A percentile compares a stretch with the other conserved stretches of the same genome.
These are phyloP conservation scores for Chaetomiaceae sp. DNA, from an alignment of 2,329 filamentous ascomycete genomes.

Conservation along the genomic window DNA sequence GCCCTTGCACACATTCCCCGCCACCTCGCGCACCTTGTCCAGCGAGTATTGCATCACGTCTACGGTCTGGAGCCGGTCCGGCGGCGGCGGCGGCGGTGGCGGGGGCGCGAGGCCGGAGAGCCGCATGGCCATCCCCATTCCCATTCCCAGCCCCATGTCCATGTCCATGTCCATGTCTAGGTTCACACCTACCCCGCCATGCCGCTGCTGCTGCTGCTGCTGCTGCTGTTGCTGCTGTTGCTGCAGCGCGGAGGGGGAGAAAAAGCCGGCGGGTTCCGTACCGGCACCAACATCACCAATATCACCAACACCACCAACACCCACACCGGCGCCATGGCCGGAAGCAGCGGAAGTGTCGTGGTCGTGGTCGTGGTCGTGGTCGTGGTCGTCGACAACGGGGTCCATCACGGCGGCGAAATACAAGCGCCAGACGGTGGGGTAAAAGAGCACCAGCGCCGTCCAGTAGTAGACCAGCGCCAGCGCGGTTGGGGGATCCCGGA, in stretches of 20 bases:
- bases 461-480: slow-evolving; percentile 51
- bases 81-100: slow-evolving; percentile 30
- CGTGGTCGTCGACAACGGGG: slow-evolving; percentile 29
- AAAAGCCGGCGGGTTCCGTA: too few species aligned
- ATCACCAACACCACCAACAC: too few species aligned
- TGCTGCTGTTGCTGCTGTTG: neutral
- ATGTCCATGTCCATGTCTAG: too few species aligned
- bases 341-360: too few species aligned
- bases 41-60: slow-evolving; percentile 39
- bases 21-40: slow-evolving; percentile 41
- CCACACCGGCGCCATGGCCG: too few species aligned
- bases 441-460: slow-evolving; percentile 47
- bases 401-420: slow-evolving; percentile 41
- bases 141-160: too few species aligned
- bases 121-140: too few species aligned
- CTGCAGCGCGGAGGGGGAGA: neutral
- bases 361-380: neutral
- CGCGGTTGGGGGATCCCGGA: slow-evolving; percentile 42
- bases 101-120: neutral
- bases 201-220: neutral
- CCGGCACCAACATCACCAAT: too few species aligned
- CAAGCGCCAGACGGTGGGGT: slow-evolving; percentile 44
- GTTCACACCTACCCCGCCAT: too few species aligned
- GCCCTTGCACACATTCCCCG: slow-evolving; percentile 47
- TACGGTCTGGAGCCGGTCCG: slow-evolving; percentile 35